phyloP scores from a whole-genome alignment of 352 stramenopile genomes.

The Globisporangium alternatum region DNA sequence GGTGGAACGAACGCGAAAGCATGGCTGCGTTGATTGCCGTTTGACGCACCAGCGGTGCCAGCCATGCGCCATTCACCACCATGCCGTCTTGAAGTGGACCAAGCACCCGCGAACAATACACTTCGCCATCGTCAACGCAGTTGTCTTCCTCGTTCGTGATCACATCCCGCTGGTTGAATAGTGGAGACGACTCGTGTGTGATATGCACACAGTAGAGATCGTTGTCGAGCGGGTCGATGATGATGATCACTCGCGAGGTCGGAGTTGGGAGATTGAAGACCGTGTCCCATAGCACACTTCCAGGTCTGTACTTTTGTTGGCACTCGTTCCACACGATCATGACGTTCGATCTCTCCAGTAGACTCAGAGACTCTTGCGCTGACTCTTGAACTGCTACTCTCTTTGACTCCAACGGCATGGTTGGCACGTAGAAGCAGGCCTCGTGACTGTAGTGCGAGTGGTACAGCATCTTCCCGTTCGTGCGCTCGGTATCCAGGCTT shows the following conservation, averaged over 20 bases:
- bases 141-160: conserved; percentile 74
- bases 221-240: conserved; percentile 83
- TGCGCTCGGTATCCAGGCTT: conserved; percentile 31
- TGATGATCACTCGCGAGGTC: conserved; percentile 72
- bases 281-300: conserved; percentile 75
- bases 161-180: conserved; percentile 71
- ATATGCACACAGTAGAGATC: conserved; percentile 85
- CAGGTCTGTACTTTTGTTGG: conserved; percentile 79
- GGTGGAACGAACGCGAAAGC: conserved; percentile 65
- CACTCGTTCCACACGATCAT: conserved; percentile 88
- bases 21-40: conserved; percentile 80
- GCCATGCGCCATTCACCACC: conserved; percentile 80
- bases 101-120: conserved; percentile 78
- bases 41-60: conserved; percentile 76
- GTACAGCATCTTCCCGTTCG: conserved; percentile 55
- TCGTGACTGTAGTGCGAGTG: conserved; percentile 80
- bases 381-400: conserved; percentile 25
- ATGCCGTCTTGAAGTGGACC: conserved; percentile 82
- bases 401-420: conserved; percentile 47
- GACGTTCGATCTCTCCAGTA: conserved; percentile 69
- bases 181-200: conserved; percentile 69
- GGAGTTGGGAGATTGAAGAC: conserved; percentile 73
- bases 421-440: conserved; percentile 81
- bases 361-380: conserved; percentile 24
- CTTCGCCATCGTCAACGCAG: conserved; percentile 76